phyloP scores from a whole-genome alignment of 2,329 filamentous ascomycete species.

The Xylaria sp. region DNA sequence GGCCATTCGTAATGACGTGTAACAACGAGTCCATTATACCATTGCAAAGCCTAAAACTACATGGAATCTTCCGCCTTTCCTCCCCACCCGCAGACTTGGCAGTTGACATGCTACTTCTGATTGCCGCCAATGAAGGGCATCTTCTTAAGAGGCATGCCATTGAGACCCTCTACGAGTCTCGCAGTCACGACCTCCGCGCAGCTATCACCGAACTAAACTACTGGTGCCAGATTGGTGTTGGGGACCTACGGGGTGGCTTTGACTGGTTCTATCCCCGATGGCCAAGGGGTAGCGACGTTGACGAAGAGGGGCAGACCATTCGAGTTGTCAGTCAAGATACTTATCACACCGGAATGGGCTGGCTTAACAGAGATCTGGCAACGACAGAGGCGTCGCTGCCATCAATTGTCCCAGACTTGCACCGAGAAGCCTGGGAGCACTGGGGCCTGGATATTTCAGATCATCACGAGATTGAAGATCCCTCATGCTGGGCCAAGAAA shows the following conservation, averaged over 20 bases:
- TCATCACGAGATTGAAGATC: constrained; percentile 59
- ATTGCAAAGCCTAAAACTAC: constrained; percentile 76
- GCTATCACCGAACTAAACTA: constrained; percentile 88
- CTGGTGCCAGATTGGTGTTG: constrained; percentile 97
- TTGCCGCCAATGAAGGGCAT: constrained; percentile 92
- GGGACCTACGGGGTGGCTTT: constrained; percentile 86
- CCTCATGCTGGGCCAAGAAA: constrained; percentile 51
- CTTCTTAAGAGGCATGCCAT: constrained; percentile 75
- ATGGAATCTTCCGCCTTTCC: constrained; percentile 84
- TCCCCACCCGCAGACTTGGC: constrained; percentile 74
- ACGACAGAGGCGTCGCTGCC: constrained; percentile 51
- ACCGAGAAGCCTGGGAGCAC: constrained; percentile 72
- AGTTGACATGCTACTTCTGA: constrained; percentile 81
- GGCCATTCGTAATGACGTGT: constrained; percentile 95
- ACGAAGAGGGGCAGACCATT: constrained; percentile 73
- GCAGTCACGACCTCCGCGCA: constrained; percentile 78
- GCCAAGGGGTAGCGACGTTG: constrained; percentile 76
- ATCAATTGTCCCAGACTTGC: constrained; percentile 69
- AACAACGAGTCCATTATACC: constrained; percentile 90
- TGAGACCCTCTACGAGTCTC: constrained; percentile 74
- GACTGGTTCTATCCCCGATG: constrained; percentile 89
- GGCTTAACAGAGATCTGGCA: constrained; percentile 72
- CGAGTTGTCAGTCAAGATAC: constrained; percentile 85
- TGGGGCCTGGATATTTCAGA: constrained; percentile 74
- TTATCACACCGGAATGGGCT: constrained; percentile 81